phyloP scores from a whole-genome alignment of 306 rosid species.

The Carpinus fangiana region DNA sequence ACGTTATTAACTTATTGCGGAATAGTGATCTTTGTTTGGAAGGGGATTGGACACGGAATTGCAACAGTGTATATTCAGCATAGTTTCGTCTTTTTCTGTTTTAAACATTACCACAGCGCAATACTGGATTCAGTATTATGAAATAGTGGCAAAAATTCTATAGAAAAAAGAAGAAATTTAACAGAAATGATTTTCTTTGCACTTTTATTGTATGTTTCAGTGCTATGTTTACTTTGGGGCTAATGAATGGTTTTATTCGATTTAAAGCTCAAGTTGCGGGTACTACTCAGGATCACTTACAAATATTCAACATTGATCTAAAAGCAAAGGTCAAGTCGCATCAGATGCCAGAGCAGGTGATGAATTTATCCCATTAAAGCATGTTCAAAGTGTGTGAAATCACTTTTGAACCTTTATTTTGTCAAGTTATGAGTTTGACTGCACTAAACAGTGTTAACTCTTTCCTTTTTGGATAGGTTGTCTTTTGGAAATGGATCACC shows the following conservation, averaged over 20 bases:
- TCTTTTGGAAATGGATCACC: conserved; percentile 85
- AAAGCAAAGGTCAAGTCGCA: conserved; percentile 70
- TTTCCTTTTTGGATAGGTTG: conserved; percentile 45
- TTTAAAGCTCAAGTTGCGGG: conserved; percentile 78
- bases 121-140: neutral
- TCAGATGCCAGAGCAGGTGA: conserved; percentile 85
- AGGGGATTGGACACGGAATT: neutral
- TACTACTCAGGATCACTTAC: conserved; percentile 80
- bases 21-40: neutral
- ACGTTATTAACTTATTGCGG: neutral
- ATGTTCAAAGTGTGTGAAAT: neutral
- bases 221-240: neutral
- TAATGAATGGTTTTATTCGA: conserved; percentile 9
- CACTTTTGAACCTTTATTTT: neutral
- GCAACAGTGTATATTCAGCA: too few relatives aligned
- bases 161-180: too few relatives aligned
- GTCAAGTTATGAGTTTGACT: conserved; percentile 10
- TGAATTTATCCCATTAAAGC: conserved; percentile 15
- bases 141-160: neutral
- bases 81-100: too few relatives aligned
- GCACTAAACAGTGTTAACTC: conserved; percentile 10
- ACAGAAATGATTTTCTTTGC: too few relatives aligned
- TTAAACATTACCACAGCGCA: neutral
- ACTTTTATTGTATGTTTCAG: neutral
- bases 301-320: conserved; percentile 70